Percentiles rank a stretch among this genome's conserved stretches.
Evolutionary conservation across 192 early-diverging fungal genomes (phyloP).

Genomic region (Coemansia sp.): DNA sequence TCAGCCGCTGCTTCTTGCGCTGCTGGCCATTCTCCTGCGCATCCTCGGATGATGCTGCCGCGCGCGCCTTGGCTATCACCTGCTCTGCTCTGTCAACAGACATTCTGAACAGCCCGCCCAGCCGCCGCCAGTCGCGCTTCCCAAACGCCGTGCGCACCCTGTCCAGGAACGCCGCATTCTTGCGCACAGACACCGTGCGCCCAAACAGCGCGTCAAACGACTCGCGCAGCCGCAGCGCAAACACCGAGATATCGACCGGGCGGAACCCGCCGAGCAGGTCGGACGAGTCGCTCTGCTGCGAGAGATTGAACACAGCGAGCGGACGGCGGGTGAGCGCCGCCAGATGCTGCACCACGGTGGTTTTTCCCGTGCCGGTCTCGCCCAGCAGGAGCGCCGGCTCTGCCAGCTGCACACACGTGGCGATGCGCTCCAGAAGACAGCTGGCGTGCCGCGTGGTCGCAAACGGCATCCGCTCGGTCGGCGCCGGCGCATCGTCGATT

Average conservation of each 20-base stretch:
- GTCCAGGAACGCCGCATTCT: conserved; percentile 85
- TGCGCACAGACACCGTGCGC: conserved; percentile 82
- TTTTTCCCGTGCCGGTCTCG: conserved; percentile 98
- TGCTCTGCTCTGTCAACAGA: conserved; percentile 49
- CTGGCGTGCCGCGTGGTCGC: conserved; percentile 83
- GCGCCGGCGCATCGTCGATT: conserved; percentile 2
- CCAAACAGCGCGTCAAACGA: conserved; percentile 85
- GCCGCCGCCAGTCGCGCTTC: conserved; percentile 80
- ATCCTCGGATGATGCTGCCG: conserved; percentile 23
- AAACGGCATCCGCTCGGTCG: conserved; percentile 61
- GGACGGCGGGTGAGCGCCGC: conserved; percentile 72
- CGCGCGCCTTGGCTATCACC: conserved; percentile 15
- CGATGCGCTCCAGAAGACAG: conserved; percentile 82
- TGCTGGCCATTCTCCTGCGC: conserved; percentile 21
- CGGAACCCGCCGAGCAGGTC: conserved; percentile 98
- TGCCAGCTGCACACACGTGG: conserved; percentile 72
- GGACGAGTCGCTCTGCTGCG: conserved; percentile 91
- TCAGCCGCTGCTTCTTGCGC: conserved; percentile 31
- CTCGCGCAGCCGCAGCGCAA: conserved; percentile 80
- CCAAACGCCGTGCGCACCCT: conserved; percentile 68
- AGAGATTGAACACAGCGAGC: conserved; percentile 92
- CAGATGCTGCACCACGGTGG: conserved; percentile 90
- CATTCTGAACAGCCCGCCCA: conserved; percentile 72
- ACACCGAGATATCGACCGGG: conserved; percentile 80
- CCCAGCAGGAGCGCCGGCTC: conserved; percentile 92